phyloP scores from a whole-genome alignment of 805 yeast species.

The Lipomyces lipofer region DNA sequence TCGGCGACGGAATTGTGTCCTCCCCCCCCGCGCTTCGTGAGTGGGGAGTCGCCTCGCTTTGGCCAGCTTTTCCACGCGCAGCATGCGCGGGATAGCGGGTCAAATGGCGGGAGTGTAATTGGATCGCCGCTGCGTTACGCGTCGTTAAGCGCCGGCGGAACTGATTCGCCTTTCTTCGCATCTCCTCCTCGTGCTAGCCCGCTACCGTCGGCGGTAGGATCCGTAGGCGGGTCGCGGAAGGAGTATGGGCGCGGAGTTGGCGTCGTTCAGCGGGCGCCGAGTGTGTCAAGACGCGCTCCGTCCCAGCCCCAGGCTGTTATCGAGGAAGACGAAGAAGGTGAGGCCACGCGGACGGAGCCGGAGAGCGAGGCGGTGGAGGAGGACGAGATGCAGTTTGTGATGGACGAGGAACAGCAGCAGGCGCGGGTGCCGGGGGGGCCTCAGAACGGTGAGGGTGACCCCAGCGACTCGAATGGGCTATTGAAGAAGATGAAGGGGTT shows the following conservation, averaged over 20 bases:
- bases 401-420: constrained; percentile 30
- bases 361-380: constrained; percentile 10
- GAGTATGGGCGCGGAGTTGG: neutral
- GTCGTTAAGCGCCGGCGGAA: constrained; percentile 1
- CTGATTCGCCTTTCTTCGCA: neutral
- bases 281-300: constrained; percentile 3
- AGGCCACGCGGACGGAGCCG: neutral
- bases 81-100: neutral
- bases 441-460: too few relatives aligned
- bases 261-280: constrained; percentile 8
- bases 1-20: constrained; percentile 22
- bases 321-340: constrained; percentile 18
- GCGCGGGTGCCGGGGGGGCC: too few relatives aligned
- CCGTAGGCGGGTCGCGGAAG: neutral
- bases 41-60: constrained; percentile 22
- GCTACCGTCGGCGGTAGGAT: neutral
- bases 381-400: constrained; percentile 27
- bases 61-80: constrained; percentile 24
- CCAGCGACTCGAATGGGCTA: too few relatives aligned
- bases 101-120: neutral
- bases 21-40: constrained; percentile 16
- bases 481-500: too few relatives aligned
- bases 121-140: constrained; percentile 26
- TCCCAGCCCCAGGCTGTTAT: neutral
- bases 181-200: constrained; percentile 5